Evolutionary conservation across 495 filamentous ascomycete species (phyloP), one percentile per base, ranked within the genome.

Genomic region (Penicilliopsis zonata): DNA sequence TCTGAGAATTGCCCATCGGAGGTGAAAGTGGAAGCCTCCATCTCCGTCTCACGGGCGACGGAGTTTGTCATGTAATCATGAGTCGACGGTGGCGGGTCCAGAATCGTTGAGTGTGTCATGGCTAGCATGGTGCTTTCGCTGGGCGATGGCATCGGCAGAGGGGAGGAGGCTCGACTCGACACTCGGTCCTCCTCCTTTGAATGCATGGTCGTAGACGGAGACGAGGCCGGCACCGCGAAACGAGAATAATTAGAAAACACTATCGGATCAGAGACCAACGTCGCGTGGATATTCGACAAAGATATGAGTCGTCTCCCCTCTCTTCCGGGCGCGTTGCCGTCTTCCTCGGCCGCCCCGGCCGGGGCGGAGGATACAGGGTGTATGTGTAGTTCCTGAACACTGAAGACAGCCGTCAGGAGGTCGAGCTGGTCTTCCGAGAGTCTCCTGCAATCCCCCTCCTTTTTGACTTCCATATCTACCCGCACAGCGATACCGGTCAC

Each of bases 251-350:
- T 72, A 6, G 80, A 75, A 40, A 87, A 87, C 0, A 86, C 62
- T 25, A 72, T 66, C 10, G 80, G 70, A 33, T 86, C 80, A 10
- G 82, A 80, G 22, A 84, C 73, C 22, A 90, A 57, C 27, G 69
- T 68, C 4, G 72, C 65, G 20, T 72, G 66, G 35, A 86, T 74
- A 33, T 71, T 71, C 19, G 60, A 61, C 14, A 88, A 50, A 10
- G 63, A 68, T 16, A 90, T 57, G 19, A 71, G 67, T 28, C 82
- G 66, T 47, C 78, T 85, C 22, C 79, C 76, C 28, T 71, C 63
- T 45, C 67, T 42, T 3, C 31, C 33, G 13, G 49, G 40, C 9
- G 33, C 12, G 4, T 27, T 35, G 2, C 49, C 61, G 33, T 57
- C 59, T 21, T 15, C 17, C 7, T 28, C 15, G 5, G 26, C 15